These are phyloP conservation scores for Setaria viridis DNA, from an alignment of 202 grass and related monocot genomes.

Conservation along the genomic window DNA sequence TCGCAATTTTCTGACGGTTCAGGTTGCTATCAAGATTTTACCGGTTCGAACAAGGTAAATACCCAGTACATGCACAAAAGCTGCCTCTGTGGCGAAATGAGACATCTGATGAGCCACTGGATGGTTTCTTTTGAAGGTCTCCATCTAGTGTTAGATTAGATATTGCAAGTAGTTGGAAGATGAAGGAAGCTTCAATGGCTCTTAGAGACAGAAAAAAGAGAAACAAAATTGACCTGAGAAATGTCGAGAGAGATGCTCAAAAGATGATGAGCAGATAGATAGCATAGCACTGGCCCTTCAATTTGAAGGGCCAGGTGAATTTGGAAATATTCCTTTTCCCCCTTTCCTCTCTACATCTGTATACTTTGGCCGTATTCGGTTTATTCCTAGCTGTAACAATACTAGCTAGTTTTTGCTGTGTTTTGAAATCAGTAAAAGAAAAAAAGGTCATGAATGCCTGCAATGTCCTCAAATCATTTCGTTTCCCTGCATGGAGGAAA, in stretches of 20 bases:
- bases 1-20: conserved; percentile 19
- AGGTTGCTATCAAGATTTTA: conserved; percentile 16
- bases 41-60: conserved; percentile 20
- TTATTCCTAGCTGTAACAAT: conserved; percentile 1
- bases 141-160: conserved; percentile 22
- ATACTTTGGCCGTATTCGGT: conserved; percentile 36
- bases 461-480: conserved; percentile 33
- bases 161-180: conserved; percentile 33
- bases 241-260: conserved; percentile 18
- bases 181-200: conserved; percentile 18
- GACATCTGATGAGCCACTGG: background rate
- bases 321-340: conserved; percentile 8
- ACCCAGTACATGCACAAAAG: conserved; percentile 18
- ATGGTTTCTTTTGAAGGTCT: conserved; percentile 38
- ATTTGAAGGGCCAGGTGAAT: conserved; percentile 38
- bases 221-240: conserved; percentile 22
- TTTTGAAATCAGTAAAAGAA: conserved; percentile 40
- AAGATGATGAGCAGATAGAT: conserved; percentile 40
- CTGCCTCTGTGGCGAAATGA: conserved; percentile 14
- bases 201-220: background rate
- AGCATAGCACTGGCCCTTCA: conserved; percentile 33
- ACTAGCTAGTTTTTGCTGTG: conserved; percentile 29
- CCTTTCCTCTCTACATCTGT: conserved; percentile 28
- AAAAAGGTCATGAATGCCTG: conserved; percentile 41
- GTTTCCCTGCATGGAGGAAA: conserved; percentile 53